Evolutionary conservation across 768 basidiomycete species (phyloP).

Genomic region (Amanita fuliginea): DNA sequence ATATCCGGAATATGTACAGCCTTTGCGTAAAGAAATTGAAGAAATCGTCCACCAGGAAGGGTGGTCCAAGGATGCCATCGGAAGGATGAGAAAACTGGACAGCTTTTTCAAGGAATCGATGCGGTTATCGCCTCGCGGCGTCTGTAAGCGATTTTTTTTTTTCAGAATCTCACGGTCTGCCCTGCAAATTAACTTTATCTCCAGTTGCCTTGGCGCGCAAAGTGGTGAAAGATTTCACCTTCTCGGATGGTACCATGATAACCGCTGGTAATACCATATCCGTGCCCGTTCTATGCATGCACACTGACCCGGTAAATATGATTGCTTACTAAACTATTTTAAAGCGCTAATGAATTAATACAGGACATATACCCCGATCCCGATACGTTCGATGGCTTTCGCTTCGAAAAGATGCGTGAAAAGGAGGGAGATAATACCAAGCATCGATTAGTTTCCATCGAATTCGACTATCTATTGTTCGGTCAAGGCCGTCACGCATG

Average conservation of each 20-base stretch:
- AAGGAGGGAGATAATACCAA: too few relatives aligned
- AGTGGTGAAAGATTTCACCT: slow-evolving; percentile 27
- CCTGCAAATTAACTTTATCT: slow-evolving; percentile 13
- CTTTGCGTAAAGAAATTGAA: slow-evolving; percentile 34
- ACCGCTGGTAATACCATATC: slow-evolving; percentile 15
- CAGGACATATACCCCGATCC: too few relatives aligned
- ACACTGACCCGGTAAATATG: slow-evolving; percentile 3
- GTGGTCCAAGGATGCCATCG: slow-evolving; percentile 24
- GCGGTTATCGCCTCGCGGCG: slow-evolving; percentile 15
- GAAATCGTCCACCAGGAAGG: slow-evolving; percentile 22
- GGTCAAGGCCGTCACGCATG: slow-evolving; percentile 1
- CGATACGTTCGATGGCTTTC: too few relatives aligned
- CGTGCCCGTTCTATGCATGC: slow-evolving; percentile 7
- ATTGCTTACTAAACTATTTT: neutral
- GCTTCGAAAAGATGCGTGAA: too few relatives aligned
- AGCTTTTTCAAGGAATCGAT: slow-evolving; percentile 33
- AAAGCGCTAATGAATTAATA: neutral
- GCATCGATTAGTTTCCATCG: too few relatives aligned
- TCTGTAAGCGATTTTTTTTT: slow-evolving; percentile 10
- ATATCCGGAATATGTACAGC: slow-evolving; percentile 18
- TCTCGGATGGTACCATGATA: slow-evolving; percentile 16
- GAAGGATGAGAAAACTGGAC: slow-evolving; percentile 30
- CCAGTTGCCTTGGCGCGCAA: slow-evolving; percentile 18
- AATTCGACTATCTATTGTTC: too few relatives aligned
- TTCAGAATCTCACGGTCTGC: neutral